phyloP scores from a whole-genome alignment of 2,329 filamentous ascomycete genomes.

The Diatrype stigma region DNA sequence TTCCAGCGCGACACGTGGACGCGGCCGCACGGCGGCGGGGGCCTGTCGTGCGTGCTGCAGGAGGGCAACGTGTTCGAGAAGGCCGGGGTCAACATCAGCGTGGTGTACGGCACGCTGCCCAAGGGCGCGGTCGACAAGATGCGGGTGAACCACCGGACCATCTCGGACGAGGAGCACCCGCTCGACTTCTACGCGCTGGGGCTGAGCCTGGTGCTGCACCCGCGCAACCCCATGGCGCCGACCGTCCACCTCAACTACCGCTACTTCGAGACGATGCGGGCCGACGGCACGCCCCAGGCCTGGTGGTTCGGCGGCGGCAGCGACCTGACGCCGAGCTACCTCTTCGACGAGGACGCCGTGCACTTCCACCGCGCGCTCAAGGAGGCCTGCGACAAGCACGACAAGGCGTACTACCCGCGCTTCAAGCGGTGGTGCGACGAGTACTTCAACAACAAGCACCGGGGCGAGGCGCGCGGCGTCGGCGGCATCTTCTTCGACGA shows the following conservation, averaged over 20 bases:
- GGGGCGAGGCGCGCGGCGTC: slow-evolving; percentile 78
- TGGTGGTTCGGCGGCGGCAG: slow-evolving; percentile 99
- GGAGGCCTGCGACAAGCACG: slow-evolving; percentile 86
- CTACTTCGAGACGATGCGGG: slow-evolving; percentile 93
- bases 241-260: slow-evolving; percentile 98
- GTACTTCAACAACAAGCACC: slow-evolving; percentile 93
- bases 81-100: slow-evolving; percentile 88
- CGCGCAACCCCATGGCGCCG: slow-evolving; percentile 91
- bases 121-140: slow-evolving; percentile 87
- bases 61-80: slow-evolving; percentile 98
- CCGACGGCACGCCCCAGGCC: slow-evolving; percentile 73
- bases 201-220: slow-evolving; percentile 88
- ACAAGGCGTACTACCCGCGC: slow-evolving; percentile 83
- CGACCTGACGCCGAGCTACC: slow-evolving; percentile 86
- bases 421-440: slow-evolving; percentile 99
- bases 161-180: slow-evolving; percentile 64
- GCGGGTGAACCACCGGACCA: slow-evolving; percentile 89
- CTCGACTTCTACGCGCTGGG: slow-evolving; percentile 95
- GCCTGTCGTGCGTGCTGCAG: slow-evolving; percentile 90
- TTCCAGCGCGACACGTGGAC: slow-evolving; percentile 87
- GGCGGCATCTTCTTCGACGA: slow-evolving; percentile 99
- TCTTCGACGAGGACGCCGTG: slow-evolving; percentile 95
- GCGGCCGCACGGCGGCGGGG: slow-evolving; percentile 83
- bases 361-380: slow-evolving; percentile 96
- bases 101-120: slow-evolving; percentile 89